phyloP scores from a whole-genome alignment of 2,329 filamentous ascomycete genomes.

The Aspergillus amoenus region DNA sequence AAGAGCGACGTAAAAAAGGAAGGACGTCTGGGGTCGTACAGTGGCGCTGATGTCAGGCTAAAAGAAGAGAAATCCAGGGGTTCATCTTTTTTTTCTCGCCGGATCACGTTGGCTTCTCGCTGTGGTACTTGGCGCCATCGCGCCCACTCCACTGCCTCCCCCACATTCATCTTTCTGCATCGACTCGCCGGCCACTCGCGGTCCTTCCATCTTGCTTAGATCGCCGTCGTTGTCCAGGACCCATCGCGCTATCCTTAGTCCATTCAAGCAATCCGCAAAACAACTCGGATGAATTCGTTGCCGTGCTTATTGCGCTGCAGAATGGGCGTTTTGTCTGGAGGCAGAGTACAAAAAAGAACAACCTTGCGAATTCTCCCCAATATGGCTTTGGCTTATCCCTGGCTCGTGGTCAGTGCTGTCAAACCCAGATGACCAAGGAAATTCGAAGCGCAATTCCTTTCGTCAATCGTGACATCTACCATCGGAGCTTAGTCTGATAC shows the following conservation, averaged over 20 bases:
- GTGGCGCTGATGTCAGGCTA: conserved; percentile 9
- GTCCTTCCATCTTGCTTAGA: not conserved
- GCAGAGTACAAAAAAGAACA: too few relatives aligned
- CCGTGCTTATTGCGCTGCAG: too few relatives aligned
- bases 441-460: too few relatives aligned
- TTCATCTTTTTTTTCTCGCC: conserved; percentile 5
- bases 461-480: too few relatives aligned
- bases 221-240: not conserved
- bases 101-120: conserved; percentile 4
- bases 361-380: too few relatives aligned
- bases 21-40: not conserved
- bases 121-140: not conserved
- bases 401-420: too few relatives aligned
- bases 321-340: too few relatives aligned
- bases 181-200: not conserved
- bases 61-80: conserved; percentile 11
- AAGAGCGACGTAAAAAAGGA: not conserved
- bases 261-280: not conserved
- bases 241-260: conserved; percentile 3
- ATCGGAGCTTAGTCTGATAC: too few relatives aligned
- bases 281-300: too few relatives aligned
- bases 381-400: too few relatives aligned
- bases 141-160: not conserved
- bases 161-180: conserved; percentile 4
- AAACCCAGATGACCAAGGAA: too few relatives aligned